Conservation (phyloP, 2,329 filamentous ascomycete species). For the Stagonosporopsis chrysanthemi region DNA sequence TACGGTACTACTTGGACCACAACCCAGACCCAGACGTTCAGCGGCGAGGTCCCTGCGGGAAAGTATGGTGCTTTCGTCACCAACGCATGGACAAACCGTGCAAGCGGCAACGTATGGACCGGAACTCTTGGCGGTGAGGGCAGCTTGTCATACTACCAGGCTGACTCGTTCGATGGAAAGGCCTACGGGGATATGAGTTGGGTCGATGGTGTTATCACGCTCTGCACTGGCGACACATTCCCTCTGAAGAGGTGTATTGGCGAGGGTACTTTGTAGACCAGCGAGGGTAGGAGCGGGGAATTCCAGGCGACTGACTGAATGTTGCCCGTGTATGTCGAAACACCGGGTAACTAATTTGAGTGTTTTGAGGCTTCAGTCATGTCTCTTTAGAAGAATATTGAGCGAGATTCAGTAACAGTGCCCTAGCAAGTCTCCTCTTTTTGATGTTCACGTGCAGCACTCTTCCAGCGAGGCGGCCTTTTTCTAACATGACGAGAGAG, state of each 20-base stretch:
- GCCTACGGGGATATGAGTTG: constrained; percentile 45
- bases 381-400: background rate
- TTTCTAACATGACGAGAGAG: no score
- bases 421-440: no score
- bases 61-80: constrained; percentile 53
- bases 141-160: constrained; percentile 37
- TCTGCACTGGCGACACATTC: constrained; percentile 49
- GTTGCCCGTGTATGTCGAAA: background rate
- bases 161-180: constrained; percentile 48
- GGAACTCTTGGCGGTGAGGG: constrained; percentile 46
- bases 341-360: background rate
- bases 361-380: background rate
- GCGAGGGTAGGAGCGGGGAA: background rate
- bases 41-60: constrained; percentile 45
- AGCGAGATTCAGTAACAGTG: background rate
- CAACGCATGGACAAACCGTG: constrained; percentile 47
- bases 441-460: no score
- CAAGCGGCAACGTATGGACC: constrained; percentile 45
- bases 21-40: constrained; percentile 40
- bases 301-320: background rate
- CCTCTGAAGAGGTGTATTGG: constrained; percentile 52
- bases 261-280: constrained; percentile 36
- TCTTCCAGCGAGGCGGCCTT: no score
- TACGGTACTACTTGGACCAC: constrained; percentile 47
- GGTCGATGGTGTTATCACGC: constrained; percentile 52